Evolutionary conservation across 805 yeast species (phyloP).

Genomic region (Schizosaccharomyces japonicus): DNA sequence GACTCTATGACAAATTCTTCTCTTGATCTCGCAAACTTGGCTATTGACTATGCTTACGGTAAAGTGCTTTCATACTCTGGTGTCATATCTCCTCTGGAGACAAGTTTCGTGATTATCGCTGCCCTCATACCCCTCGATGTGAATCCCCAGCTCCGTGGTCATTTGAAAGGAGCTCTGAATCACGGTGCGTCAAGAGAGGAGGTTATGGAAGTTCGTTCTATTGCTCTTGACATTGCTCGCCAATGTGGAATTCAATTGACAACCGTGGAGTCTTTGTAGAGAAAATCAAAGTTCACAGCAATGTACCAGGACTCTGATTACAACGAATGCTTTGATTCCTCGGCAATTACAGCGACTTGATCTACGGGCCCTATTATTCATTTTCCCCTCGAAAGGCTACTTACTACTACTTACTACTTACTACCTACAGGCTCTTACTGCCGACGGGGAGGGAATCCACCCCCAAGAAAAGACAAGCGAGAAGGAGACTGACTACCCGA

Average conservation of each 20-base stretch:
- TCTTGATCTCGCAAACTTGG: slow-evolving; percentile 63
- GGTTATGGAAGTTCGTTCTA: slow-evolving; percentile 30
- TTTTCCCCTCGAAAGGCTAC: too few relatives aligned
- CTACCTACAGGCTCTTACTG: too few relatives aligned
- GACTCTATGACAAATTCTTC: slow-evolving; percentile 49
- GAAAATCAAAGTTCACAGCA: too few relatives aligned
- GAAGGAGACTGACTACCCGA: too few relatives aligned
- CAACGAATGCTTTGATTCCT: too few relatives aligned
- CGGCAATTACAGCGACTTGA: too few relatives aligned
- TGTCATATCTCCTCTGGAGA: slow-evolving; percentile 39
- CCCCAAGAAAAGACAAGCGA: too few relatives aligned
- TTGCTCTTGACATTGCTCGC: slow-evolving; percentile 40
- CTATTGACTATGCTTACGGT: slow-evolving; percentile 50
- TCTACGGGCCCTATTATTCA: too few relatives aligned
- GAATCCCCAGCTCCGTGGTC: slow-evolving; percentile 80
- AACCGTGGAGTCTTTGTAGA: too few relatives aligned
- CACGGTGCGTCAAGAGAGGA: slow-evolving; percentile 48
- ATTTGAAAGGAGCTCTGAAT: slow-evolving; percentile 62
- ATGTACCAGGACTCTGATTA: too few relatives aligned
- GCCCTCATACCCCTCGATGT: slow-evolving; percentile 80
- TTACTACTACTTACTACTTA: too few relatives aligned
- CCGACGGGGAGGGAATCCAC: too few relatives aligned
- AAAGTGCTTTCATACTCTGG: slow-evolving; percentile 49
- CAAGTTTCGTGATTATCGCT: slow-evolving; percentile 54
- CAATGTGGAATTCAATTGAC: slow-evolving; percentile 45